These are phyloP conservation scores for Echinochloa phyllopogon DNA, from an alignment of 176 grass and related monocot species.

Conservation along the genomic window DNA sequence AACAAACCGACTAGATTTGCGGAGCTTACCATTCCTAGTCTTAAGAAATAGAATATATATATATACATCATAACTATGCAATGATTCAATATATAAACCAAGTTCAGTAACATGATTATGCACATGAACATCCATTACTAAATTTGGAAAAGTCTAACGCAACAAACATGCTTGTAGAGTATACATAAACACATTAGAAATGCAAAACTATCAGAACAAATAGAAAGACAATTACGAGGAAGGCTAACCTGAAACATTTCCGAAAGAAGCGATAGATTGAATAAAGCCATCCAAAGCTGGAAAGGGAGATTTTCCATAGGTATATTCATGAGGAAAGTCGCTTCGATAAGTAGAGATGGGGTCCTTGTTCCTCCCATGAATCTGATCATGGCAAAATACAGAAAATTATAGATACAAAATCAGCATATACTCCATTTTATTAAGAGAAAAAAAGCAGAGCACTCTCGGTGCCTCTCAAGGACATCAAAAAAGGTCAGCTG, in stretches of 20 bases:
- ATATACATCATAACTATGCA: background rate
- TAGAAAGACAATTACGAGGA: constrained; percentile 13
- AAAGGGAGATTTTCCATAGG: constrained; percentile 82
- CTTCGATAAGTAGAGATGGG: constrained; percentile 59
- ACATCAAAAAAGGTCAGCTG: background rate
- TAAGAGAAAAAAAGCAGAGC: background rate
- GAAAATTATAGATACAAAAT: constrained; percentile 6
- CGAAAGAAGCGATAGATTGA: constrained; percentile 83
- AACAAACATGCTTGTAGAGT: background rate
- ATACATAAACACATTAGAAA: constrained; percentile 16
- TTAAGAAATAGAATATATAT: background rate
- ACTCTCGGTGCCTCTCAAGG: background rate
- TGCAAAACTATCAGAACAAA: constrained; percentile 3
- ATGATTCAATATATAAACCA: background rate
- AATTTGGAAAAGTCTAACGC: background rate
- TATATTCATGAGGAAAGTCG: constrained; percentile 63
- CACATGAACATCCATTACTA: background rate
- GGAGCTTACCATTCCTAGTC: background rate
- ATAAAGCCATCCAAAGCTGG: constrained; percentile 88
- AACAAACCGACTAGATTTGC: background rate
- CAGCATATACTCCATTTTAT: background rate
- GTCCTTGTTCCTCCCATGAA: constrained; percentile 60
- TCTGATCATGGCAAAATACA: constrained; percentile 49
- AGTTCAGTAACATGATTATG: constrained; percentile 14
- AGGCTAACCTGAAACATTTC: constrained; percentile 69